Percentiles rank a stretch among this genome's conserved stretches.
Evolutionary conservation across 805 yeast species (phyloP).

Genomic region (Priceomyces haplophilus): DNA sequence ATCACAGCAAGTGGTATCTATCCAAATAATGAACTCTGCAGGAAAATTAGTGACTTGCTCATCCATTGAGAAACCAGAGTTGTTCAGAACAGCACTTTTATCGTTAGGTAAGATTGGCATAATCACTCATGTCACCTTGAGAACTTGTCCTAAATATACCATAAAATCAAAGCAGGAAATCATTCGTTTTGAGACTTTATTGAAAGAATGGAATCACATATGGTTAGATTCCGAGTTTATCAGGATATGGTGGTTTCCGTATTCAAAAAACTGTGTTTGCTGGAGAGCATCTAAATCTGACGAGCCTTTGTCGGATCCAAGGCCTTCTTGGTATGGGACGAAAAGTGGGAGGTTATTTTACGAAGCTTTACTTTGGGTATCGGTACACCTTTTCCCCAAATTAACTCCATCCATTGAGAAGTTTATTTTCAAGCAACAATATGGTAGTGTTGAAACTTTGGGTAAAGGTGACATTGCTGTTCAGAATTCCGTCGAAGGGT

Average conservation of each 20-base stretch:
- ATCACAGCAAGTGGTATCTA: conserved; percentile 78
- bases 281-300: conserved; percentile 86
- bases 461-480: conserved; percentile 65
- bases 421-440: conserved; percentile 82
- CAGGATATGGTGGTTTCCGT: conserved; percentile 98
- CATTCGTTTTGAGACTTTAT: conserved; percentile 68
- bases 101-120: conserved; percentile 92
- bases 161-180: conserved; percentile 80
- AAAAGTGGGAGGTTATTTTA: conserved; percentile 73
- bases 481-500: conserved; percentile 77
- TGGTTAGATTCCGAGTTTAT: conserved; percentile 92
- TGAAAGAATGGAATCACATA: conserved; percentile 69
- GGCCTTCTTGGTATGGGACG: conserved; percentile 85
- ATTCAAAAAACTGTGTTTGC: conserved; percentile 75
- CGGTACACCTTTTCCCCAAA: conserved; percentile 69
- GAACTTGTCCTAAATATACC: conserved; percentile 81
- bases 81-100: conserved; percentile 78
- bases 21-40: conserved; percentile 69
- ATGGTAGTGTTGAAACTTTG: conserved; percentile 68
- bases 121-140: conserved; percentile 77
- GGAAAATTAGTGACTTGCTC: conserved; percentile 74
- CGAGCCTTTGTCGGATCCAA: conserved; percentile 60
- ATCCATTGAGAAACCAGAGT: conserved; percentile 54
- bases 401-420: conserved; percentile 82
- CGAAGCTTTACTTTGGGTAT: conserved; percentile 72